Conservation (phyloP, 2,329 filamentous ascomycete genomes). For the Epichloe uncinata region DNA sequence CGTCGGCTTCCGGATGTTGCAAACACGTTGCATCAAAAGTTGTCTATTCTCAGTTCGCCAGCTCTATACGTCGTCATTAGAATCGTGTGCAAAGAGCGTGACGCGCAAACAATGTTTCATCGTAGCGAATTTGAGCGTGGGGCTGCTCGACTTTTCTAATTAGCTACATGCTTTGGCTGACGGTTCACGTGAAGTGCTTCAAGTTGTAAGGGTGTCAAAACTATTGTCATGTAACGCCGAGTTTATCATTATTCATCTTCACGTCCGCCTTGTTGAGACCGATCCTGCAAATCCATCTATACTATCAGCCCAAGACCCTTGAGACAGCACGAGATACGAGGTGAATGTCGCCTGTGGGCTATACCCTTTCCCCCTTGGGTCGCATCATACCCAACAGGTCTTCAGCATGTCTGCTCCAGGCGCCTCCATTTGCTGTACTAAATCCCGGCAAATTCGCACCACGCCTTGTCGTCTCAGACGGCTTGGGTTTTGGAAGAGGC, state of each 20-base stretch:
- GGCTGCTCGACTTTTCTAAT: no score
- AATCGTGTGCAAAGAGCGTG: no score
- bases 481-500: neutral
- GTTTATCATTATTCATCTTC: neutral
- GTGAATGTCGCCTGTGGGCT: neutral
- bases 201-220: no score
- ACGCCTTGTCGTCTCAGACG: constrained; percentile 1
- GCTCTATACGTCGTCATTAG: no score
- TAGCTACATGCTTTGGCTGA: no score
- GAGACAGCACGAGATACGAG: neutral
- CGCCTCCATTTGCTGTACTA: constrained; percentile 39
- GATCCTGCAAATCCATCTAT: neutral
- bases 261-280: neutral
- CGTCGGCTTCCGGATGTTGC: no score
- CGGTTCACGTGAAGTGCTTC: no score
- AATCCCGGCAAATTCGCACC: constrained; percentile 27
- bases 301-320: neutral
- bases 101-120: no score
- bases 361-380: constrained; percentile 23
- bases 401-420: constrained; percentile 57
- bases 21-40: no score
- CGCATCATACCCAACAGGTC: constrained; percentile 51
- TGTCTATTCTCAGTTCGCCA: no score
- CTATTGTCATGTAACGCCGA: neutral
- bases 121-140: no score